Evolutionary conservation across 2,329 filamentous ascomycete genomes (phyloP).

Genomic region (Botrytis porri): DNA sequence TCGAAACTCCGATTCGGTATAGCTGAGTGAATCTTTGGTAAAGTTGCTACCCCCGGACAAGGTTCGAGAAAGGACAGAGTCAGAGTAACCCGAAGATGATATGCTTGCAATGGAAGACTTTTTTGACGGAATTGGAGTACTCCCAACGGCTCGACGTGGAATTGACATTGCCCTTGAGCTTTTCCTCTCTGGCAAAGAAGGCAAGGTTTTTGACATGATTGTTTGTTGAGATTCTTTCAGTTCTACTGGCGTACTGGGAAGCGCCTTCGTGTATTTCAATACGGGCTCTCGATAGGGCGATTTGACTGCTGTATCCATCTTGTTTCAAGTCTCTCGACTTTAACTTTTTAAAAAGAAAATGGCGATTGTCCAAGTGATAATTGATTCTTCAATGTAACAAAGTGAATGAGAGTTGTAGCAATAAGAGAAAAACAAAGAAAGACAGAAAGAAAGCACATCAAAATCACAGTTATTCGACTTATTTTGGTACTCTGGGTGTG

Average conservation of each 20-base stretch:
- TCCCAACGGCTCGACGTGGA: constrained; percentile 33
- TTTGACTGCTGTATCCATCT: constrained; percentile 5
- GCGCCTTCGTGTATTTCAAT: constrained; percentile 32
- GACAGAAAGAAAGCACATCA: background rate
- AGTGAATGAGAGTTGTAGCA: background rate
- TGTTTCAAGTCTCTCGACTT: background rate
- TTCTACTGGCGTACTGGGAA: constrained; percentile 26
- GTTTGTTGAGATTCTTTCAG: constrained; percentile 10
- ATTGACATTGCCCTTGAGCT: constrained; percentile 26
- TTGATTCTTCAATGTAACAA: background rate
- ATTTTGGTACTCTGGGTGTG: background rate
- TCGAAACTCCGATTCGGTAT: constrained; percentile 28
- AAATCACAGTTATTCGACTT: background rate
- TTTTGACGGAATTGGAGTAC: constrained; percentile 19
- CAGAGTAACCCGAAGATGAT: constrained; percentile 34
- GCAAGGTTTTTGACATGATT: constrained; percentile 22
- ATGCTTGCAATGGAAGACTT: constrained; percentile 27
- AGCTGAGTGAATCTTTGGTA: constrained; percentile 31
- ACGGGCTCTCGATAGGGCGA: constrained; percentile 23
- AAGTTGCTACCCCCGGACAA: constrained; percentile 30
- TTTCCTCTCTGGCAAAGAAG: constrained; percentile 24
- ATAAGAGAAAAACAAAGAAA: background rate
- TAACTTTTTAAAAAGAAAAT: background rate
- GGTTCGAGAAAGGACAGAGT: constrained; percentile 24
- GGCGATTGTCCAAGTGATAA: background rate